Conservation (phyloP, 169 alveolate genomes). For the Cryptosporidium bovis region DNA sequence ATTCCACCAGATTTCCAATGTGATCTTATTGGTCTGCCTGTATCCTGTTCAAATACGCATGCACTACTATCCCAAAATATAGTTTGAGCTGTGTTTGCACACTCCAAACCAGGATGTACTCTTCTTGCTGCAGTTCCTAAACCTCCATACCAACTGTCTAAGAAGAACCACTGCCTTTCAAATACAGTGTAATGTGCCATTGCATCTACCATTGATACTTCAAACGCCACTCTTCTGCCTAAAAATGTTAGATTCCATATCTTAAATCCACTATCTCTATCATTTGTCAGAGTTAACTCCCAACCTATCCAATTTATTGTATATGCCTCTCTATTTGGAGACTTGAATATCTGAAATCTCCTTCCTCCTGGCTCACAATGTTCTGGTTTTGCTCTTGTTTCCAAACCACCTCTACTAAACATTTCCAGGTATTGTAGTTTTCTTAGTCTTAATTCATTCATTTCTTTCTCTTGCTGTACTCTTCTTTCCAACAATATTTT, state of each 20-base stretch:
- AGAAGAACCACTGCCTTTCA: conserved; percentile 80
- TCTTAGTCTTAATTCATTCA: conserved; percentile 34
- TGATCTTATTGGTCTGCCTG: conserved; percentile 79
- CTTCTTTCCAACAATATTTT: conserved; percentile 37
- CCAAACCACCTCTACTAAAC: conserved; percentile 77
- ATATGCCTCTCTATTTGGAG: conserved; percentile 76
- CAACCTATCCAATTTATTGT: conserved; percentile 79
- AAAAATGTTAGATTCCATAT: conserved; percentile 78
- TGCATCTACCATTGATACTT: conserved; percentile 80
- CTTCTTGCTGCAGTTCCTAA: conserved; percentile 81
- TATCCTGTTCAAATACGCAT: conserved; percentile 80
- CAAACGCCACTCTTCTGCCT: conserved; percentile 80
- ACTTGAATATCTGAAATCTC: conserved; percentile 74
- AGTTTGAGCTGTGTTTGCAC: conserved; percentile 79
- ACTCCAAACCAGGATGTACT: conserved; percentile 79
- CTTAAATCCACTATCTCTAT: conserved; percentile 79
- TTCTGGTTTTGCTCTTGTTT: conserved; percentile 80
- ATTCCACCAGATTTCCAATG: conserved; percentile 80
- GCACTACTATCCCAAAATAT: conserved; percentile 77
- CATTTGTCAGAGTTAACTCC: conserved; percentile 78
- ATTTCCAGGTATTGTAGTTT: conserved; percentile 50
- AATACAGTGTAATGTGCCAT: conserved; percentile 81
- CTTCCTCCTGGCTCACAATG: conserved; percentile 81
- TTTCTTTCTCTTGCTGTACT: conserved; percentile 37
- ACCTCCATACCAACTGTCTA: conserved; percentile 83